Evolutionary conservation across 495 filamentous ascomycete genomes (phyloP).

Genomic region (Lindgomyces ingoldianus): DNA sequence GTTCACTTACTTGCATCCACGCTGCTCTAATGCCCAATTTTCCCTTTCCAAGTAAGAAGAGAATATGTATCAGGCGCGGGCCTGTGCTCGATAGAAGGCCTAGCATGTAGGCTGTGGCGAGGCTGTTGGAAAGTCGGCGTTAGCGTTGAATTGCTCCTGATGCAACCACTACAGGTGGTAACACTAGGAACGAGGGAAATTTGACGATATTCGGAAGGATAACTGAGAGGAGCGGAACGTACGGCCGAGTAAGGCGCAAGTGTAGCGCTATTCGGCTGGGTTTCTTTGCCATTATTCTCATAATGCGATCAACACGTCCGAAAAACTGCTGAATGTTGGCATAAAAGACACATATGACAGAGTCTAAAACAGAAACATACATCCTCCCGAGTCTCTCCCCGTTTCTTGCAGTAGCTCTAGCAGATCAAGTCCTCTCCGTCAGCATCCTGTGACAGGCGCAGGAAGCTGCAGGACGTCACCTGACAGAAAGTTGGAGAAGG

Average conservation of each 20-base stretch:
- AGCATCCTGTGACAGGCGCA: no score
- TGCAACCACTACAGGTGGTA: no score
- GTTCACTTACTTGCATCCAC: constrained; percentile 16
- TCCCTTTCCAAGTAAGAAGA: constrained; percentile 49
- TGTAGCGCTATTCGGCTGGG: background rate
- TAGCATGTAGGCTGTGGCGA: constrained; percentile 72
- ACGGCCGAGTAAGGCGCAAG: background rate
- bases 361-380: no score
- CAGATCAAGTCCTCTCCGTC: no score
- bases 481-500: background rate
- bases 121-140: constrained; percentile 47
- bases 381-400: no score
- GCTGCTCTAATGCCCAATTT: constrained; percentile 48
- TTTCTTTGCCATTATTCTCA: background rate
- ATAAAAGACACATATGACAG: no score
- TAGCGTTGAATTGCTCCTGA: background rate
- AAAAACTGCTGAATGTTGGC: background rate
- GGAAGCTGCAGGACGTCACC: background rate
- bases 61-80: constrained; percentile 63
- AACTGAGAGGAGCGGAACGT: background rate
- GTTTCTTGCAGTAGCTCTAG: no score
- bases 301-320: background rate
- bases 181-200: no score
- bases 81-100: constrained; percentile 72
- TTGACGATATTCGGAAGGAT: no score